phyloP scores from a whole-genome alignment of 73 alveolate genomes.

The Breviolum minutum region DNA sequence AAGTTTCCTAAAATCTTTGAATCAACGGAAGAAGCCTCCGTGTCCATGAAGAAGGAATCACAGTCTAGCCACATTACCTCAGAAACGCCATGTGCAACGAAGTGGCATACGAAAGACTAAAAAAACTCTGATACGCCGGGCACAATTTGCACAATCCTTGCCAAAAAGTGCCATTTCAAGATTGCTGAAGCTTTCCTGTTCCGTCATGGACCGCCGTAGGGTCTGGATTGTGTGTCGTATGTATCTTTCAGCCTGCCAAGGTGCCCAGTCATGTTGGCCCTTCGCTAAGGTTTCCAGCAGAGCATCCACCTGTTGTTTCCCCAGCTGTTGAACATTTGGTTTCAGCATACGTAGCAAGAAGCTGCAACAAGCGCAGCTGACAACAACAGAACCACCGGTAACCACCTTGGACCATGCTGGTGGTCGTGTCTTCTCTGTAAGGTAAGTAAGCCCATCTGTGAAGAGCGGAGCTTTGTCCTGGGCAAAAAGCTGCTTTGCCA shows the following conservation, averaged over 20 bases:
- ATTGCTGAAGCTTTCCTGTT: neutral
- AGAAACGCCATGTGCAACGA: no score
- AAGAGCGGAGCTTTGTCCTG: constrained; percentile 87
- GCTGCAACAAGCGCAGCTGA: no score
- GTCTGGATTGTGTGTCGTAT: no score
- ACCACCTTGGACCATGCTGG: constrained; percentile 93
- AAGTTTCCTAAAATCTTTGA: no score
- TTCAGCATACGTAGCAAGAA: neutral
- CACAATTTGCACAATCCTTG: neutral
- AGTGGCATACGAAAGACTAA: neutral
- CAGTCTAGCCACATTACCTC: constrained; percentile 95
- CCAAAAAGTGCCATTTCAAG: neutral
- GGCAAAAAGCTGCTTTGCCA: neutral
- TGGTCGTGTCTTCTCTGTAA: constrained; percentile 82
- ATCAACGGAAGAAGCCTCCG: constrained; percentile 16
- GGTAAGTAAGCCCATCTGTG: constrained; percentile 39
- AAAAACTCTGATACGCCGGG: neutral
- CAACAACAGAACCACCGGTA: neutral
- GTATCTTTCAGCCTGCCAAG: neutral
- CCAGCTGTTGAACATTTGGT: neutral
- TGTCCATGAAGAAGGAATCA: constrained; percentile 94
- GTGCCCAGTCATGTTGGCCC: constrained; percentile 90
- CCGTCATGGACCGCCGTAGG: neutral
- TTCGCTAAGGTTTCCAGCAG: constrained; percentile 86
- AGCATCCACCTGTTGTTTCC: constrained; percentile 67